These are phyloP conservation scores for Helicostylum pulchrum DNA, from an alignment of 192 early-diverging fungal genomes.

Conservation along the genomic window DNA sequence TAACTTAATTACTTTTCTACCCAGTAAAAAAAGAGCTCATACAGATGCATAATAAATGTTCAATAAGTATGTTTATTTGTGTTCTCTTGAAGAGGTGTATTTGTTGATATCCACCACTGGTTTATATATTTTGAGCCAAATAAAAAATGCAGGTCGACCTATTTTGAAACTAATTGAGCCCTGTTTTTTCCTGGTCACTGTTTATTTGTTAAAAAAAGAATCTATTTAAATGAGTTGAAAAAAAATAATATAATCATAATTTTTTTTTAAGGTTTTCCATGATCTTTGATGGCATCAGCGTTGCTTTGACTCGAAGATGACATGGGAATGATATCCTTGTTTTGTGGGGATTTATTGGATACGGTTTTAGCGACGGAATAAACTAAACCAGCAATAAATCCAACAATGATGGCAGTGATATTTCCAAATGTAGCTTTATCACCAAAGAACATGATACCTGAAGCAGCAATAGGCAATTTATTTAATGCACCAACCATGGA, in stretches of 20 bases:
- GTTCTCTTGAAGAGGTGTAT: no score
- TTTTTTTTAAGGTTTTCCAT: conserved; percentile 9
- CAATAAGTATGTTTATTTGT: no score
- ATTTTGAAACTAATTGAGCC: no score
- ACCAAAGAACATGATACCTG: conserved; percentile 94
- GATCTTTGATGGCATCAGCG: conserved; percentile 37
- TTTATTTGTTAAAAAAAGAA: no score
- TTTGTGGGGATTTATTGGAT: conserved; percentile 43
- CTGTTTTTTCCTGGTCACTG: no score
- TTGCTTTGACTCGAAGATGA: conserved; percentile 38
- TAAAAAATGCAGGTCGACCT: no score
- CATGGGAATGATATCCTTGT: conserved; percentile 36
- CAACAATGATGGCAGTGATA: conserved; percentile 80
- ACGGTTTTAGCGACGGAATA: conserved; percentile 73
- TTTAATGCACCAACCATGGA: conserved; percentile 99
- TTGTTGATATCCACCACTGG: no score
- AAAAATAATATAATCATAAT: not conserved
- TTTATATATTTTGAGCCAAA: no score
- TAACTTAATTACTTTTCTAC: no score
- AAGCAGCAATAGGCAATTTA: conserved; percentile 93
- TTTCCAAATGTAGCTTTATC: conserved; percentile 80
- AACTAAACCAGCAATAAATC: conserved; percentile 68
- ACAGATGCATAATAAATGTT: no score
- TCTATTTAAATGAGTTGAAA: no score
- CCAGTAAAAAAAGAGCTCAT: no score